These are phyloP conservation scores for Ilyonectria destructans DNA, from an alignment of 2,329 filamentous ascomycete genomes.

Conservation along the genomic window DNA sequence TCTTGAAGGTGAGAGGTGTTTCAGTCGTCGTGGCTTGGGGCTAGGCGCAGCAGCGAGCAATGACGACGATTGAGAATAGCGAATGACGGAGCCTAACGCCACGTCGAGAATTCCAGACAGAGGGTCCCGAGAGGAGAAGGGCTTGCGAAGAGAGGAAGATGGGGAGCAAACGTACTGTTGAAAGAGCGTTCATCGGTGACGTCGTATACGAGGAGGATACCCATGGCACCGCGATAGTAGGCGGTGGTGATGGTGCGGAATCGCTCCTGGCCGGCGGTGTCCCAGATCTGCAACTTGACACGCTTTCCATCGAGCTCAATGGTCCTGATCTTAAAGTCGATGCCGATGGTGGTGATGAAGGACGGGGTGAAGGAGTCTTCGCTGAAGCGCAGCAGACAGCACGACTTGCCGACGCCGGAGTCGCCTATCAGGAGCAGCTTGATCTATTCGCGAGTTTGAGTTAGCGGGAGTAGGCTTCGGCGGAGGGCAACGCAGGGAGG, in stretches of 20 bases:
- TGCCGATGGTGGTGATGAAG: conserved; percentile 99
- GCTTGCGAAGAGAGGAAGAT: neutral
- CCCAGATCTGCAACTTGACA: conserved; percentile 99
- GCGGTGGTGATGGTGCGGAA: conserved; percentile 99
- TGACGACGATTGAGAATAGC: conserved; percentile 8
- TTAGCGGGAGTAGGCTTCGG: conserved; percentile 24
- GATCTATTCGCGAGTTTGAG: conserved; percentile 73
- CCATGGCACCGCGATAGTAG: conserved; percentile 99
- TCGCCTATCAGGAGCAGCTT: conserved; percentile 97
- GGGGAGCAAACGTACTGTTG: conserved; percentile 79
- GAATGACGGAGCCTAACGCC: conserved; percentile 4
- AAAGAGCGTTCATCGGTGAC: conserved; percentile 97
- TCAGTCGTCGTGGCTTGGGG: neutral
- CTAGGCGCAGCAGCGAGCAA: conserved; percentile 16
- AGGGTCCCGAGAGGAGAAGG: neutral
- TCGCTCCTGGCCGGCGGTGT: conserved; percentile 97
- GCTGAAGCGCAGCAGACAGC: conserved; percentile 95
- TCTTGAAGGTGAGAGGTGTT: conserved; percentile 3
- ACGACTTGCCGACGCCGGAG: conserved; percentile 97
- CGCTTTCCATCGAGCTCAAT: conserved; percentile 99
- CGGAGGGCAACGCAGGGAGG: conserved; percentile 8
- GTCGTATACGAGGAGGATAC: conserved; percentile 97
- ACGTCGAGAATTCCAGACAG: neutral
- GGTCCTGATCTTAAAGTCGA: conserved; percentile 99
- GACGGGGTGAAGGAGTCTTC: conserved; percentile 98